Conservation (phyloP, 495 filamentous ascomycete species). For the Podospora pseudoanserina region DNA sequence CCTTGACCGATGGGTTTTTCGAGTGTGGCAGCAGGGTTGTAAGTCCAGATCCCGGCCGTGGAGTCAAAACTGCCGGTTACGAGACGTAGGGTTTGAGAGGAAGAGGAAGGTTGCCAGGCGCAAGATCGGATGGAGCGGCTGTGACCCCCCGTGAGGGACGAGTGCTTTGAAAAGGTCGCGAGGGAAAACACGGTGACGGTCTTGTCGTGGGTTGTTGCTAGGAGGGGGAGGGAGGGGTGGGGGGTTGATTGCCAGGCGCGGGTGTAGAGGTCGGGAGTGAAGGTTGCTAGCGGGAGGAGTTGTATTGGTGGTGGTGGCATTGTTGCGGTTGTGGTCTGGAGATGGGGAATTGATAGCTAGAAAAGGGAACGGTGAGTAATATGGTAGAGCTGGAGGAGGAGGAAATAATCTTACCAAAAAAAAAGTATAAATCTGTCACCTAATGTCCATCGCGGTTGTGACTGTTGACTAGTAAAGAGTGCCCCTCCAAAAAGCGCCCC, state of each 20-base stretch:
- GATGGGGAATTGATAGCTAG: neutral
- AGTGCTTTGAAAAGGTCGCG: conserved; percentile 69
- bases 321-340: neutral
- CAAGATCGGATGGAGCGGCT: conserved; percentile 75
- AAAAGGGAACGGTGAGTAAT: neutral
- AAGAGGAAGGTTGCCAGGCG: conserved; percentile 70
- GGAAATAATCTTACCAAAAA: neutral
- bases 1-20: conserved; percentile 6
- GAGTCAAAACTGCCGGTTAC: conserved; percentile 90
- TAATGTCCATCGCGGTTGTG: neutral
- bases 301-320: neutral
- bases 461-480: neutral
- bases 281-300: conserved; percentile 41
- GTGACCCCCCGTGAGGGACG: conserved; percentile 79
- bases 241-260: conserved; percentile 82
- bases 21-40: conserved; percentile 38
- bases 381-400: neutral
- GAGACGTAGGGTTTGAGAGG: conserved; percentile 62
- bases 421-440: neutral
- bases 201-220: conserved; percentile 84
- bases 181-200: conserved; percentile 86
- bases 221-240: conserved; percentile 80
- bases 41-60: conserved; percentile 82
- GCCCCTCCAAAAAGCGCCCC: conserved; percentile 6
- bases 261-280: conserved; percentile 67